phyloP scores from a whole-genome alignment of 1,139 yeast genomes.

The Sugiyamaella castrensis region DNA sequence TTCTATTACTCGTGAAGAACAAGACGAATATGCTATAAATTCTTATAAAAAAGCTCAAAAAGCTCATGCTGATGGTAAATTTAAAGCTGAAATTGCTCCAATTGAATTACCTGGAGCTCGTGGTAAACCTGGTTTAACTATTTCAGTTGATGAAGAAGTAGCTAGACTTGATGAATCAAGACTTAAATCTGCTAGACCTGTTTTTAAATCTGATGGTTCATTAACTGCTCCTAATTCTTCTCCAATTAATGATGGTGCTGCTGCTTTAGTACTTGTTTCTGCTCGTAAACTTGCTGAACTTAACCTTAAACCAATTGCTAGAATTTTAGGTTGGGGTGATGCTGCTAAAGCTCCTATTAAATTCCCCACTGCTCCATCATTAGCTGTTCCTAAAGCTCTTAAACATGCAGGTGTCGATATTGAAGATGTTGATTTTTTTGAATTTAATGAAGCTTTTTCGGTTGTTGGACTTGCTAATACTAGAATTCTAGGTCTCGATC shows the following conservation, averaged over 20 bases:
- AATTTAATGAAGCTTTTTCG: conserved; percentile 95
- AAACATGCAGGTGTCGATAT: conserved; percentile 71
- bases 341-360: conserved; percentile 93
- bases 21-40: conserved; percentile 82
- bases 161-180: conserved; percentile 72
- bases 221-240: conserved; percentile 97
- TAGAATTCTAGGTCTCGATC: conserved; percentile 62
- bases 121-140: conserved; percentile 82
- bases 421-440: conserved; percentile 72
- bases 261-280: conserved; percentile 85
- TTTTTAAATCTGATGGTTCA: conserved; percentile 80
- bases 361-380: conserved; percentile 91
- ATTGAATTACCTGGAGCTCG: conserved; percentile 83
- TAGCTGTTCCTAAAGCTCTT: conserved; percentile 93
- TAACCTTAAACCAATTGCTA: conserved; percentile 82
- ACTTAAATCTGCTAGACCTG: conserved; percentile 81
- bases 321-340: conserved; percentile 93
- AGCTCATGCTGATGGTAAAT: conserved; percentile 79
- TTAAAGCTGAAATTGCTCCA: conserved; percentile 76
- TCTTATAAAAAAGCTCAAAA: conserved; percentile 83
- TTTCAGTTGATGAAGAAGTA: conserved; percentile 75
- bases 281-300: conserved; percentile 79
- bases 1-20: conserved; percentile 62
- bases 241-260: conserved; percentile 95
- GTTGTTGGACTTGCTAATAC: conserved; percentile 93